Percentiles rank a stretch among this genome's conserved stretches.
Evolutionary conservation across 1,284 basidiomycete genomes (phyloP).

Genomic region (Stygiomarasmius scandens): DNA sequence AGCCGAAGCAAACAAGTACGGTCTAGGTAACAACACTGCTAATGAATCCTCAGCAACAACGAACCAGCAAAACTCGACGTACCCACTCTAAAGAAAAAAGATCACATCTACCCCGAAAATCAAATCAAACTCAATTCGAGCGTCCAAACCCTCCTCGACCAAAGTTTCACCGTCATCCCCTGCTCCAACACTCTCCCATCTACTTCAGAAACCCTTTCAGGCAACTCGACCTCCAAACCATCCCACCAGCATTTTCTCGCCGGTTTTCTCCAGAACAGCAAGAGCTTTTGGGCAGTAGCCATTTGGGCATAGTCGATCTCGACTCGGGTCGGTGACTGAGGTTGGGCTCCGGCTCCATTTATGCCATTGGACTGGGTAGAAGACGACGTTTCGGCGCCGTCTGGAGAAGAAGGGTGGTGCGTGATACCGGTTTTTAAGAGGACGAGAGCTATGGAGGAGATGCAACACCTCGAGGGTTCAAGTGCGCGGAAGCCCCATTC

Average conservation of each 20-base stretch:
- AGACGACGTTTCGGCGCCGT: neutral
- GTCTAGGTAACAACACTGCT: too few relatives aligned
- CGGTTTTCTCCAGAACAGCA: constrained; percentile 99
- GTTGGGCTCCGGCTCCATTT: constrained; percentile 47
- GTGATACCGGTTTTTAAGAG: constrained; percentile 96
- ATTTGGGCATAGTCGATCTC: constrained; percentile 91
- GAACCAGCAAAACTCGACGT: too few relatives aligned
- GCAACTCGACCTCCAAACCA: constrained; percentile 88
- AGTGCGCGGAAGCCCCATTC: constrained; percentile 96
- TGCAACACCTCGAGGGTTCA: constrained; percentile 95
- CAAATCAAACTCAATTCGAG: constrained; percentile 90
- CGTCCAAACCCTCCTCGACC: constrained; percentile 99
- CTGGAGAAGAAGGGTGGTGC: constrained; percentile 53
- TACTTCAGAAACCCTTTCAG: constrained; percentile 44
- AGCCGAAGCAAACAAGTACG: too few relatives aligned
- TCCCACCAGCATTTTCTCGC: constrained; percentile 99
- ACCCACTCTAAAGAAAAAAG: neutral
- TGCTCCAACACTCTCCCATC: constrained; percentile 34
- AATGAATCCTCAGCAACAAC: too few relatives aligned
- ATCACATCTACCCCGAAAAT: neutral
- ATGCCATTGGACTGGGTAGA: neutral
- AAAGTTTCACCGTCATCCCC: constrained; percentile 76
- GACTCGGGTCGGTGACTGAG: constrained; percentile 41
- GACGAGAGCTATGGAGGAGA: constrained; percentile 97
- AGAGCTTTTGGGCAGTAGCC: constrained; percentile 95